Conservation (phyloP, 768 basidiomycete genomes). For the Candolleomyces eurysporus region DNA sequence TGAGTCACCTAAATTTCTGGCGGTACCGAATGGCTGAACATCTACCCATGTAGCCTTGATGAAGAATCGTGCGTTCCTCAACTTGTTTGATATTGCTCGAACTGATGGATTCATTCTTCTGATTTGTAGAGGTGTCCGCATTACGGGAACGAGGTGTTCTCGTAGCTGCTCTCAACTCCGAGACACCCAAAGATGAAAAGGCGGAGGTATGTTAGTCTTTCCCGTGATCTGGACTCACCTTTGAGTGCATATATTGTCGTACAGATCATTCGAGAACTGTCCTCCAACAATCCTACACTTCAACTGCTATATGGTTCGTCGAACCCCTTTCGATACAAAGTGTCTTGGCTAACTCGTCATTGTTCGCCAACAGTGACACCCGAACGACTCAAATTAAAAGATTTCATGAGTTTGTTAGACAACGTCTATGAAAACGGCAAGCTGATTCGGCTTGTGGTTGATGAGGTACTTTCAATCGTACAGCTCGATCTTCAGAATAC, state of each 20-base stretch:
- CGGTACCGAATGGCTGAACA: no score
- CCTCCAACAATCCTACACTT: constrained; percentile 52
- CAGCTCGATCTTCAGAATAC: neutral
- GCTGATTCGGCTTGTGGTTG: constrained; percentile 74
- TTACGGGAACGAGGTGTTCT: constrained; percentile 53
- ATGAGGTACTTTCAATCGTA: constrained; percentile 53
- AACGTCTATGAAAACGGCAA: constrained; percentile 51
- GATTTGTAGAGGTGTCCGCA: constrained; percentile 55
- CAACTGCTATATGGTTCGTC: constrained; percentile 74
- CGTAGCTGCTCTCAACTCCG: constrained; percentile 66
- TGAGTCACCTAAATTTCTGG: constrained; percentile 26
- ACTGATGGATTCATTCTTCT: neutral
- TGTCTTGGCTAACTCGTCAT: no score
- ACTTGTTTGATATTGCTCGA: neutral
- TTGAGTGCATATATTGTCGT: neutral
- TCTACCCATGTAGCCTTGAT: constrained; percentile 56
- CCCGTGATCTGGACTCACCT: no score
- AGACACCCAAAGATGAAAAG: constrained; percentile 55
- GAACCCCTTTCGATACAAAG: no score
- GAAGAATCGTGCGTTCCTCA: constrained; percentile 62
- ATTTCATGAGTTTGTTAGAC: constrained; percentile 52
- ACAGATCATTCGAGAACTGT: constrained; percentile 65
- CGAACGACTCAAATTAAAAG: constrained; percentile 59
- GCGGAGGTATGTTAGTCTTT: constrained; percentile 38
- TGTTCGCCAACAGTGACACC: no score